Percentiles rank a stretch among this genome's conserved stretches.
These are phyloP conservation scores for Pyrenochaeta sp. DNA, from an alignment of 2,329 filamentous ascomycete genomes.

Conservation along the genomic window DNA sequence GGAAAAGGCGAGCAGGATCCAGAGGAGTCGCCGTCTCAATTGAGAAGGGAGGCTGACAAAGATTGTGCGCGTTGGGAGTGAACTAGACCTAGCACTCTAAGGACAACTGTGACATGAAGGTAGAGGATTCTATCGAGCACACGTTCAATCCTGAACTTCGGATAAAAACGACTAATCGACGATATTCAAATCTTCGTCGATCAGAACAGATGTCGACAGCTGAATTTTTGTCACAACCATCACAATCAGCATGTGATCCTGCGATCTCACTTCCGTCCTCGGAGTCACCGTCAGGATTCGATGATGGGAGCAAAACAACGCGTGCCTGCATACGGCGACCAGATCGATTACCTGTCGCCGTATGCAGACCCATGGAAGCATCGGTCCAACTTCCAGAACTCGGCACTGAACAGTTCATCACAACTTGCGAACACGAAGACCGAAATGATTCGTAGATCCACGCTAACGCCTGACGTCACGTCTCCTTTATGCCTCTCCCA, in stretches of 20 bases:
- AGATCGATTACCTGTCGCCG: slow-evolving; percentile 1
- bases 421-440: neutral
- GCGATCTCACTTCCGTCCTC: neutral
- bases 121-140: neutral
- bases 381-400: slow-evolving; percentile 15
- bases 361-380: neutral
- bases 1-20: slow-evolving; percentile 25
- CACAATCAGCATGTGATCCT: neutral
- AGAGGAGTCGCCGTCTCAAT: slow-evolving; percentile 1
- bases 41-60: neutral
- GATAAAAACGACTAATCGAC: too few species aligned
- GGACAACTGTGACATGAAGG: neutral
- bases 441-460: neutral
- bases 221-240: neutral
- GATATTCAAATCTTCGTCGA: neutral
- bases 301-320: slow-evolving; percentile 1
- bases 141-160: too few species aligned
- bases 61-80: neutral
- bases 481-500: neutral
- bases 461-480: slow-evolving; percentile 9
- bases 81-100: neutral
- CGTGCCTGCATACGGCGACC: slow-evolving; percentile 20
- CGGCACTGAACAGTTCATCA: neutral
- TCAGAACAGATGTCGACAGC: neutral
- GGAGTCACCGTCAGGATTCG: neutral